These are phyloP conservation scores for Calonectria multiphialidica DNA, from an alignment of 2,329 filamentous ascomycete genomes.

Conservation along the genomic window DNA sequence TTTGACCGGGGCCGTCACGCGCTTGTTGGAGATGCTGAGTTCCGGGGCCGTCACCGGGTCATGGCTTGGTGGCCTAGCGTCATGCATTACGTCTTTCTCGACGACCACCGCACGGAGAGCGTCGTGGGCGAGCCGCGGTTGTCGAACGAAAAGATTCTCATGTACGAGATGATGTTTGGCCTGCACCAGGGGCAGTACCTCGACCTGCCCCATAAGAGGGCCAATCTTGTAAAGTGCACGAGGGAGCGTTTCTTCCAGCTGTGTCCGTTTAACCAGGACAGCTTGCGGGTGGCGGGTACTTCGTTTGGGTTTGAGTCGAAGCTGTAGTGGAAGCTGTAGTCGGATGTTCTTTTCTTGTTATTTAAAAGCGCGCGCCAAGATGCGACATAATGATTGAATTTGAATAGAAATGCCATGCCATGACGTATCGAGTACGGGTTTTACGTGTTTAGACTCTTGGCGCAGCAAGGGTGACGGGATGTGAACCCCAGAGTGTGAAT, in stretches of 20 bases:
- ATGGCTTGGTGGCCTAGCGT: conserved; percentile 71
- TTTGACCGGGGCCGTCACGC: conserved; percentile 71
- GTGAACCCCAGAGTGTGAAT: no score
- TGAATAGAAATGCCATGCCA: not conserved
- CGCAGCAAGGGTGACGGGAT: not conserved
- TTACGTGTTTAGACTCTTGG: not conserved
- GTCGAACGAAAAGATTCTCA: conserved; percentile 75
- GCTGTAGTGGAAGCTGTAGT: conserved; percentile 65
- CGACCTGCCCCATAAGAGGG: conserved; percentile 79
- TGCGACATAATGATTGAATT: conserved; percentile 1
- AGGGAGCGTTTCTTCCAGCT: conserved; percentile 78
- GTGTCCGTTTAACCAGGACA: conserved; percentile 67
- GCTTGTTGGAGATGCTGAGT: conserved; percentile 69
- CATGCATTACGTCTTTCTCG: conserved; percentile 73
- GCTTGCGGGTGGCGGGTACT: conserved; percentile 66
- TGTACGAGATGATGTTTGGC: conserved; percentile 80
- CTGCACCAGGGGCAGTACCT: conserved; percentile 80
- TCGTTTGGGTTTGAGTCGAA: conserved; percentile 65
- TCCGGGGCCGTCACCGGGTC: conserved; percentile 70
- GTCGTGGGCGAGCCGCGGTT: conserved; percentile 79
- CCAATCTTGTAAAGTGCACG: conserved; percentile 73
- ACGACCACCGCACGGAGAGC: conserved; percentile 67
- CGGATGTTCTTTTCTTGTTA: not conserved
- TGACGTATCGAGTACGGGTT: not conserved
- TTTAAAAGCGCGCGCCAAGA: not conserved